phyloP scores from a whole-genome alignment of 345 rosid genomes.

The Arabidopsis suecica region DNA sequence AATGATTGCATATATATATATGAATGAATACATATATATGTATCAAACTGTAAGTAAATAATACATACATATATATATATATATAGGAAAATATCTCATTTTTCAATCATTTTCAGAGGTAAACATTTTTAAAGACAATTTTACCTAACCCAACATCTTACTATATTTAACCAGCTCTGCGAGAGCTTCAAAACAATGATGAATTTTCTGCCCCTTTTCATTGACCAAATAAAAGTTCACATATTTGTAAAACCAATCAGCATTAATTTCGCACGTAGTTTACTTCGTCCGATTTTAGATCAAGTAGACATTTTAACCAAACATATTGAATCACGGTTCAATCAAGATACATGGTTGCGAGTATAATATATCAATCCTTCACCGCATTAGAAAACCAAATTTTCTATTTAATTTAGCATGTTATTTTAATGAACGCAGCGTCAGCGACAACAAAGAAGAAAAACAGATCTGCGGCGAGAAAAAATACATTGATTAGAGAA shows the following conservation, averaged over 20 bases:
- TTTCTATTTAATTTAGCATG: neutral
- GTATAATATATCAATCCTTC: neutral
- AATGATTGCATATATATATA: too few species aligned
- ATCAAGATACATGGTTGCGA: neutral
- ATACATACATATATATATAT: too few species aligned
- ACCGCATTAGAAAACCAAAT: neutral
- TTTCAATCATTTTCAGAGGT: neutral
- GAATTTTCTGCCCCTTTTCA: conserved; percentile 3
- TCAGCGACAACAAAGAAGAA: too few species aligned
- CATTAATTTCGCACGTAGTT: conserved; percentile 32
- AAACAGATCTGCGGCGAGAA: too few species aligned
- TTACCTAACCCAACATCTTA: conserved; percentile 31
- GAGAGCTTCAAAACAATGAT: conserved; percentile 9
- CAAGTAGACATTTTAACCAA: conserved; percentile 24
- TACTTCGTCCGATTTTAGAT: neutral
- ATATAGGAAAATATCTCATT: neutral
- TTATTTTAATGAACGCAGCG: too few species aligned
- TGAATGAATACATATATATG: neutral
- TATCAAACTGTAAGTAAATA: neutral
- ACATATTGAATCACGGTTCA: conserved; percentile 7
- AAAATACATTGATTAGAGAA: too few species aligned
- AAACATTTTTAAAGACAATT: neutral
- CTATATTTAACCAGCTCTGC: conserved; percentile 1
- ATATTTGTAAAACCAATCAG: conserved; percentile 1
- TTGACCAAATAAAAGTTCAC: conserved; percentile 27